These are phyloP conservation scores for Neurospora sp. DNA, from an alignment of 495 filamentous ascomycete species.

Conservation along the genomic window DNA sequence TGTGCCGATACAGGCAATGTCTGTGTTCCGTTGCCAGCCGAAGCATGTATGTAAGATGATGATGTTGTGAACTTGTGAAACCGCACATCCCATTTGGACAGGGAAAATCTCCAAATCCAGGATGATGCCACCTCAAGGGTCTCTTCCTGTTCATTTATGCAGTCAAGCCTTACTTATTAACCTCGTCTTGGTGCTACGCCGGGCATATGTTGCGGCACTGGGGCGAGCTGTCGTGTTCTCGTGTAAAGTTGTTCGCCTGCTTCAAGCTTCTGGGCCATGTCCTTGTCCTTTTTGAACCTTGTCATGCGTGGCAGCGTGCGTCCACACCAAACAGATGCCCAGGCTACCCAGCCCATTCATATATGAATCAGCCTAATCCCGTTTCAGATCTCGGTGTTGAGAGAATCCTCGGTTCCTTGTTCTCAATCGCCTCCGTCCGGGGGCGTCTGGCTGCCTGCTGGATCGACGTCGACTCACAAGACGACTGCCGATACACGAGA, in stretches of 20 bases:
- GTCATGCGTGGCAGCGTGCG: not conserved
- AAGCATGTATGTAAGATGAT: not conserved
- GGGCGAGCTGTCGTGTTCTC: not conserved
- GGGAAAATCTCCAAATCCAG: not conserved
- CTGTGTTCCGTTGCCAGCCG: not conserved
- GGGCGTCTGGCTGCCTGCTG: not conserved
- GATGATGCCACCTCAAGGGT: not conserved
- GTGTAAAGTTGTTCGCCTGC: not conserved
- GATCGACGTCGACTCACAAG: not conserved
- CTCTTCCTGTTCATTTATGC: not conserved
- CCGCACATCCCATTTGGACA: not conserved
- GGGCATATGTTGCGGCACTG: not conserved
- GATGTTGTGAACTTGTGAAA: not conserved
- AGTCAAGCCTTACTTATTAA: not conserved
- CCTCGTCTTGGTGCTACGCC: not conserved
- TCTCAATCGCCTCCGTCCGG: not conserved
- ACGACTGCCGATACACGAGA: not conserved
- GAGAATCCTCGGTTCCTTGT: not conserved
- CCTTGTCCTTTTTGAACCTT: not conserved
- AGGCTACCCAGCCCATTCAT: not conserved
- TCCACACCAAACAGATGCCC: not conserved
- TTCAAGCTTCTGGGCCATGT: not conserved
- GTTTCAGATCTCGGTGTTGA: not conserved
- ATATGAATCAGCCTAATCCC: not conserved
- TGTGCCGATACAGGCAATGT: not conserved